Percentiles rank a stretch among this genome's conserved stretches.
phyloP scores from a whole-genome alignment of 805 yeast species.

The Cyberlindnera samutprakarnensis region DNA sequence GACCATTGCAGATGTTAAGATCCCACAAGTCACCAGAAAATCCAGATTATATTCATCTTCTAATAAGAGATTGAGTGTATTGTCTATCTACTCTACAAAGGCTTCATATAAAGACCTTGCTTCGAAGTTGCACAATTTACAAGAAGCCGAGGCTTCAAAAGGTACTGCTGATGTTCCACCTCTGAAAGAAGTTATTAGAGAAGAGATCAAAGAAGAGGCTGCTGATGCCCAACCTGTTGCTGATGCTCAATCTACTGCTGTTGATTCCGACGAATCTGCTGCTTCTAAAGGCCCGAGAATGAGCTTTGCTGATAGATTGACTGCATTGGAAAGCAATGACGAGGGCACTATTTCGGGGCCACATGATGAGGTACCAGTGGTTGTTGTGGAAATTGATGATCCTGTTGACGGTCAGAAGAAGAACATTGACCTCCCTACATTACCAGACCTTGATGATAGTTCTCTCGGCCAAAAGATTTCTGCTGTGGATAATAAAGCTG shows the following conservation, averaged over 20 bases:
- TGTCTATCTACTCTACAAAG: constrained; percentile 63
- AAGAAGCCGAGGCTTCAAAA: too few relatives aligned
- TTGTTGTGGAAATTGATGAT: constrained; percentile 7
- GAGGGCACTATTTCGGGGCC: too few relatives aligned
- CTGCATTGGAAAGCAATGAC: constrained; percentile 18
- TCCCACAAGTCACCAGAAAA: constrained; percentile 66
- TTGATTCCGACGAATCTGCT: too few relatives aligned
- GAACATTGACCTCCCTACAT: constrained; percentile 18
- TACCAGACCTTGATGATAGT: too few relatives aligned
- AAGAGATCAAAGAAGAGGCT: too few relatives aligned
- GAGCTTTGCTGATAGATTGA: constrained; percentile 33
- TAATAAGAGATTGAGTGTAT: constrained; percentile 62
- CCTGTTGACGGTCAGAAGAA: constrained; percentile 2
- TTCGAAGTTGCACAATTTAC: constrained; percentile 28
- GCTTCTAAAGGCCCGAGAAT: too few relatives aligned
- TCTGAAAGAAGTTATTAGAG: too few relatives aligned
- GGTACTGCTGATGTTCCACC: too few relatives aligned
- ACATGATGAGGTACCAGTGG: too few relatives aligned
- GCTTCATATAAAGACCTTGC: constrained; percentile 56
- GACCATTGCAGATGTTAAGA: constrained; percentile 52
- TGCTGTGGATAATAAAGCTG: not conserved
- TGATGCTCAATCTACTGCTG: too few relatives aligned
- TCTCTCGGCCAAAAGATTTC: too few relatives aligned
- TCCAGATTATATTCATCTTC: constrained; percentile 55
- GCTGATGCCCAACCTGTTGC: too few relatives aligned